phyloP scores from a whole-genome alignment of 768 basidiomycete species.

The Steccherinum ochraceum region DNA sequence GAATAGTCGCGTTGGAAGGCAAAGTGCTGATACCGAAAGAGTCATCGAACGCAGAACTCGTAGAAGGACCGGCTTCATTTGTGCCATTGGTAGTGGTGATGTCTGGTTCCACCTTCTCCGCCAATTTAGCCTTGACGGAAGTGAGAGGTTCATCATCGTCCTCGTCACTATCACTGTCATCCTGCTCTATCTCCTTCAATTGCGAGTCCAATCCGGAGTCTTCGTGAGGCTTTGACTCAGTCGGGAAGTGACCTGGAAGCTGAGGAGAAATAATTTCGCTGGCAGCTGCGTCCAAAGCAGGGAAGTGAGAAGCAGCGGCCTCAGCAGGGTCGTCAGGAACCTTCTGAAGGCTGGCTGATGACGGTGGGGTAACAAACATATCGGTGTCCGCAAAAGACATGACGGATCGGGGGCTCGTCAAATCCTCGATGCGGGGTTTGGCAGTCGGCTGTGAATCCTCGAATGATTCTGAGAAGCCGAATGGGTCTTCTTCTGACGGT shows the following conservation, averaged over 20 bases:
- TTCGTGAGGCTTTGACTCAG: conserved; percentile 14
- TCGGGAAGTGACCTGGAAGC: conserved; percentile 5
- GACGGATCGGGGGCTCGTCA: conserved; percentile 4
- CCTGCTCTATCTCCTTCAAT: conserved; percentile 52
- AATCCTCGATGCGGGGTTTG: not conserved
- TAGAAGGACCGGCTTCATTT: conserved; percentile 9
- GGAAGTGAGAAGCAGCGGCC: not conserved
- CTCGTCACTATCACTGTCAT: conserved; percentile 45
- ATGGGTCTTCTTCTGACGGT: conserved; percentile 46
- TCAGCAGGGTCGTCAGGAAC: not conserved
- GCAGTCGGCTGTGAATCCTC: conserved; percentile 13
- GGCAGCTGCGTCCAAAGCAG: conserved; percentile 7
- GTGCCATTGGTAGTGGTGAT: not conserved
- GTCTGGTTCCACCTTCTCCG: conserved; percentile 11
- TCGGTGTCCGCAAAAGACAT: conserved; percentile 22
- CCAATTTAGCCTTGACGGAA: conserved; percentile 16
- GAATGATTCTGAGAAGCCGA: conserved; percentile 37
- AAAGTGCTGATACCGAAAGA: conserved; percentile 37
- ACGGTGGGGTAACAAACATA: conserved; percentile 54
- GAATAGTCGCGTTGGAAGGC: not conserved
- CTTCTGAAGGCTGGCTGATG: conserved; percentile 26
- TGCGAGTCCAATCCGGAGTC: conserved; percentile 48
- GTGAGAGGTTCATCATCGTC: conserved; percentile 31
- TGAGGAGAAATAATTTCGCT: not conserved
- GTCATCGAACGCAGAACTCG: conserved; percentile 44